These are phyloP conservation scores for Penicillium nordicum DNA, from an alignment of 2,329 filamentous ascomycete species.

Conservation along the genomic window DNA sequence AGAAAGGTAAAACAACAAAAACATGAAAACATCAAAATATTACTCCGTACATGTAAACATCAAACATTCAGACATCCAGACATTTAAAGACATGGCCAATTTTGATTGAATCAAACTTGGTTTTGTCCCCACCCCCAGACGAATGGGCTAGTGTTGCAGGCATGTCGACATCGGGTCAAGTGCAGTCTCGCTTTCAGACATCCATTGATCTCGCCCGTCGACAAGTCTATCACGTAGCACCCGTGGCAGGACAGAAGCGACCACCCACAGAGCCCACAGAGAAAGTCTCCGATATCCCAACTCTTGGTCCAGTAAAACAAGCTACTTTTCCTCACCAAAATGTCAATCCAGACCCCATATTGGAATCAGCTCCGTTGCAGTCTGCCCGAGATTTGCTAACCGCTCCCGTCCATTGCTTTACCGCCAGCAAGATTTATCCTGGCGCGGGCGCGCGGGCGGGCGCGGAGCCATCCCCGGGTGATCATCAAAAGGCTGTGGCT, in stretches of 20 bases:
- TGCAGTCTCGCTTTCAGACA: conserved; percentile 52
- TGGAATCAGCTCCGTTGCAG: conserved; percentile 20
- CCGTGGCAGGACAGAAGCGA: conserved; percentile 52
- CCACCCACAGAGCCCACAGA: conserved; percentile 13
- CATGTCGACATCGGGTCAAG: conserved; percentile 27
- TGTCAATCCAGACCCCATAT: conserved; percentile 9
- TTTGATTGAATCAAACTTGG: neutral
- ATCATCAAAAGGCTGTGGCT: conserved; percentile 48
- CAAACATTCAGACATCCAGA: neutral
- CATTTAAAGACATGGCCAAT: neutral
- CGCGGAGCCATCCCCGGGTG: conserved; percentile 7
- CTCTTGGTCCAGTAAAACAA: conserved; percentile 1
- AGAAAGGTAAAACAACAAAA: neutral
- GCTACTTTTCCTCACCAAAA: conserved; percentile 9
- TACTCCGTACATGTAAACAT: neutral
- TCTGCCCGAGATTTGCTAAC: conserved; percentile 30
- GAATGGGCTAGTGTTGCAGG: conserved; percentile 9
- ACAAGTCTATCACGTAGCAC: conserved; percentile 38
- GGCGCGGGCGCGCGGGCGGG: conserved; percentile 23
- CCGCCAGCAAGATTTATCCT: conserved; percentile 36
- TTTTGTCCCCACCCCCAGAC: neutral
- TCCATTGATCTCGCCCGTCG: conserved; percentile 43
- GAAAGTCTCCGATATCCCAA: conserved; percentile 4
- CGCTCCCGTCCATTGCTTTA: conserved; percentile 36
- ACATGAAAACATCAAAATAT: neutral